A percentile compares a stretch with the other conserved stretches of the same genome.
Evolutionary conservation across 371 early-diverging fungal species (phyloP).

Genomic region (Actinomortierella ambigua): DNA sequence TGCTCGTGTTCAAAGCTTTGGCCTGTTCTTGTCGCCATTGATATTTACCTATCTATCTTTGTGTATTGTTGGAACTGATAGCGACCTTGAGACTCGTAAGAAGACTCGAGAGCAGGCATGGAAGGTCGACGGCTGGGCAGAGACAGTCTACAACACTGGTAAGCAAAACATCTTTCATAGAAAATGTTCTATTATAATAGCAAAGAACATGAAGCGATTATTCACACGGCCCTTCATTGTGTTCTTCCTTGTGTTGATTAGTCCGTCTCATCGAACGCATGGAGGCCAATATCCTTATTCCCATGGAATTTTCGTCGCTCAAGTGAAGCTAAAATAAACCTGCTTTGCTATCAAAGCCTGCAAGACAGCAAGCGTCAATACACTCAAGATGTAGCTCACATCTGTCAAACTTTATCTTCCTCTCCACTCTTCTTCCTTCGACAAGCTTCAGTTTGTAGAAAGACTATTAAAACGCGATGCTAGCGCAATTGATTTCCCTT

Average conservation of each 20-base stretch:
- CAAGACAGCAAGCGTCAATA: no score
- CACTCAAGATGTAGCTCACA: no score
- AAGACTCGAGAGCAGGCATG: conserved; percentile 89
- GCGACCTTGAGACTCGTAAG: conserved; percentile 85
- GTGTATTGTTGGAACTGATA: conserved; percentile 28
- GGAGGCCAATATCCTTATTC: conserved; percentile 83
- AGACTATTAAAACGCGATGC: no score
- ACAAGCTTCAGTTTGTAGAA: no score
- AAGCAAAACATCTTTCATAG: no score
- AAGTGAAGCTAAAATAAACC: no score
- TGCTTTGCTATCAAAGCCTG: no score
- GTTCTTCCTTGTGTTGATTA: conserved; percentile 24
- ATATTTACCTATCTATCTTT: not conserved
- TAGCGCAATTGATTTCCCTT: no score
- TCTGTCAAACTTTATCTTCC: no score
- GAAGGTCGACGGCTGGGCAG: conserved; percentile 93
- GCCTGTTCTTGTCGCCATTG: conserved; percentile 9
- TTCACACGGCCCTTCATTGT: not conserved
- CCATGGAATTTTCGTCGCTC: conserved; percentile 79
- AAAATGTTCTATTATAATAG: not conserved
- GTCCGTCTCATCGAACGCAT: conserved; percentile 84
- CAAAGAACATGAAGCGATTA: not conserved
- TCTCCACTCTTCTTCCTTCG: no score
- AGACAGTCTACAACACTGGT: conserved; percentile 91
- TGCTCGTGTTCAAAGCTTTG: not conserved